Percentiles rank a stretch among this genome's conserved stretches.
Conservation (phyloP, 2,329 filamentous ascomycete species). For the Fusarium subglutinans region DNA sequence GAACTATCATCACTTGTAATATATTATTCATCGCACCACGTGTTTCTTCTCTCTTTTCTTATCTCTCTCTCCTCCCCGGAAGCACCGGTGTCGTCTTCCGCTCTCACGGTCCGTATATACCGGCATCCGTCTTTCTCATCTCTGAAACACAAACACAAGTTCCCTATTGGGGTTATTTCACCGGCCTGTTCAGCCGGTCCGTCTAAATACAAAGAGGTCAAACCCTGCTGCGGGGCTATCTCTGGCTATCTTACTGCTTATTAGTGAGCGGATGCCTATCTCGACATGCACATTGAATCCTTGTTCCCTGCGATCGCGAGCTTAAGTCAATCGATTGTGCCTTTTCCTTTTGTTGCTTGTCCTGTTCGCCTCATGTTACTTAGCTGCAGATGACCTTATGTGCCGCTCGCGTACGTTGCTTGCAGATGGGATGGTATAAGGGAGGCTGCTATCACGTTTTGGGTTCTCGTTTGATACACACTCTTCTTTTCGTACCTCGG, state of each 20-base stretch:
- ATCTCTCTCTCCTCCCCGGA: background rate
- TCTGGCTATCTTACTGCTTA: background rate
- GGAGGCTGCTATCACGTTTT: background rate
- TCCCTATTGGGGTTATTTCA: slow-evolving; percentile 7
- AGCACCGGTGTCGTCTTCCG: slow-evolving; percentile 14
- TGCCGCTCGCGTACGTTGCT: slow-evolving; percentile 13
- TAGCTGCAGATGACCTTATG: slow-evolving; percentile 16
- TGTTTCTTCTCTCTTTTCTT: background rate
- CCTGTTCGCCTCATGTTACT: slow-evolving; percentile 8
- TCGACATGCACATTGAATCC: slow-evolving; percentile 7
- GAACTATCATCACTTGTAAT: background rate
- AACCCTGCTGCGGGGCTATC: background rate
- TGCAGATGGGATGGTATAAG: slow-evolving; percentile 11
- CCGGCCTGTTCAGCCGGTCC: slow-evolving; percentile 16
- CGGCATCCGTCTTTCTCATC: slow-evolving; percentile 18
- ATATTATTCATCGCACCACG: background rate
- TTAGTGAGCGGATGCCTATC: slow-evolving; percentile 16
- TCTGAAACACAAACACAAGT: background rate
- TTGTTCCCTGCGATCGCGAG: slow-evolving; percentile 27
- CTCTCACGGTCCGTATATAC: slow-evolving; percentile 41
- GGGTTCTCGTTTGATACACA: background rate
- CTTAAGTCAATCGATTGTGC: background rate
- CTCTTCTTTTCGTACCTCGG: slow-evolving; percentile 1
- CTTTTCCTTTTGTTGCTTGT: background rate
- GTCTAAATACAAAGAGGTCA: slow-evolving; percentile 5